Conservation (phyloP, 2,329 filamentous ascomycete genomes). For the Ophiostoma ips region DNA sequence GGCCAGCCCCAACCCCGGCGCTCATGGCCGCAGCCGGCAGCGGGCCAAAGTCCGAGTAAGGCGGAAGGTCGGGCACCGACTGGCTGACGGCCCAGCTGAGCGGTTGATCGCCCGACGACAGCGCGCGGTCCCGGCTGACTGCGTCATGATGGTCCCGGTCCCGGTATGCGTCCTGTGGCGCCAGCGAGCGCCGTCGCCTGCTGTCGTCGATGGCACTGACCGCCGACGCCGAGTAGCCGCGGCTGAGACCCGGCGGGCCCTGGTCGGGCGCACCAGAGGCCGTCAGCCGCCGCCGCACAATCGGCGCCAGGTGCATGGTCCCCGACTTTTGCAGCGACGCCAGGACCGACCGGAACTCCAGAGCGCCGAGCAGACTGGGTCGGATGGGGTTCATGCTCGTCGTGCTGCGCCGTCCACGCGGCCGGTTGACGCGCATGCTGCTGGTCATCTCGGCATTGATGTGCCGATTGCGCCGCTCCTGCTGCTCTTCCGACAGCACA, state of each 20-base stretch:
- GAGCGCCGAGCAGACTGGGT: conserved; percentile 79
- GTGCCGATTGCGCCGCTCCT: conserved; percentile 39
- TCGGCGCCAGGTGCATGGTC: conserved; percentile 56
- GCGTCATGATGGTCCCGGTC: neutral
- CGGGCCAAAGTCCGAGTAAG: conserved; percentile 1
- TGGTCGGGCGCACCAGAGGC: neutral
- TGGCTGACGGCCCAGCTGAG: conserved; percentile 10
- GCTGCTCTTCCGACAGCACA: conserved; percentile 27
- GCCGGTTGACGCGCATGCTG: conserved; percentile 79
- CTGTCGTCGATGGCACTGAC: conserved; percentile 14
- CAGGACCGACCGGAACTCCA: conserved; percentile 86
- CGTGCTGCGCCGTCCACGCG: conserved; percentile 49
- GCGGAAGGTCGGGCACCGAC: neutral
- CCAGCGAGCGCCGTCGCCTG: conserved; percentile 13
- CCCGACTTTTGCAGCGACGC: conserved; percentile 74
- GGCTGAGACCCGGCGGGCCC: neutral
- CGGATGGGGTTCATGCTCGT: conserved; percentile 74
- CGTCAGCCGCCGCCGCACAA: conserved; percentile 45
- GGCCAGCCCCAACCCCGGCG: no score
- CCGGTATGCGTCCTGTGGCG: conserved; percentile 3
- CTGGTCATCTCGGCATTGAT: conserved; percentile 73
- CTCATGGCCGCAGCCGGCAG: neutral
- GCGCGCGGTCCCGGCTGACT: conserved; percentile 25
- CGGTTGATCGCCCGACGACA: conserved; percentile 32
- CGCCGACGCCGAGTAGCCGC: conserved; percentile 18